These are phyloP conservation scores for Saccharum spontaneum DNA, from an alignment of 176 grass and related monocot genomes.

Conservation along the genomic window DNA sequence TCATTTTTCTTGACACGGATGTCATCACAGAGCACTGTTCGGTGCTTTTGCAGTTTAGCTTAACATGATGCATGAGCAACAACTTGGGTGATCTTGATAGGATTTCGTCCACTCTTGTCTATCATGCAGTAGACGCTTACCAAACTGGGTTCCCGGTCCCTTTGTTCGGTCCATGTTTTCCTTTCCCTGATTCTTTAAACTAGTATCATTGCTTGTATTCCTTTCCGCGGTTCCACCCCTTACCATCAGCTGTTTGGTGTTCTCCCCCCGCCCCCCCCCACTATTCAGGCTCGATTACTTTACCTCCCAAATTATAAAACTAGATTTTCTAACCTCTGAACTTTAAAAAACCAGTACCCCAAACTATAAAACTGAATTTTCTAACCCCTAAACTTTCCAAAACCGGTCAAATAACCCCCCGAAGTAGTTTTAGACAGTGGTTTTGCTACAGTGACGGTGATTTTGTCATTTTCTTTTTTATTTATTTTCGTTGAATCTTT, in stretches of 20 bases:
- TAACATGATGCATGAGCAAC: constrained; percentile 14
- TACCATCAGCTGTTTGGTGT: not conserved
- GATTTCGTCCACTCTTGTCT: constrained; percentile 10
- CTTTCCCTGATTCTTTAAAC: not conserved
- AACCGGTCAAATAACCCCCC: no score
- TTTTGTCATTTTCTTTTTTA: no score
- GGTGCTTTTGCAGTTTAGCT: not conserved
- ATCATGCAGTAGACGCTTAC: constrained; percentile 26
- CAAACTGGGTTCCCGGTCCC: not conserved
- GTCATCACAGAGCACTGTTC: not conserved
- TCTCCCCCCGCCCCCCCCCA: not conserved
- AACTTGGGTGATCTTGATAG: constrained; percentile 32
- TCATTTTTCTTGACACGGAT: constrained; percentile 4
- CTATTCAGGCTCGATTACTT: no score
- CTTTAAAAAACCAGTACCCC: no score
- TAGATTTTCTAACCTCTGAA: no score
- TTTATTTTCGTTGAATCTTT: no score
- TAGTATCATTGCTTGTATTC: not conserved
- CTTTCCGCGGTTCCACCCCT: not conserved
- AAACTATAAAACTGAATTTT: no score
- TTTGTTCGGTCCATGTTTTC: not conserved
- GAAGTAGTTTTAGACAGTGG: no score
- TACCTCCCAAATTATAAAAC: no score
- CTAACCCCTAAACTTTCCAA: no score
- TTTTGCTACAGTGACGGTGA: no score